These are phyloP conservation scores for Talaromyces sp. DNA, from an alignment of 2,329 filamentous ascomycete species.

Conservation along the genomic window DNA sequence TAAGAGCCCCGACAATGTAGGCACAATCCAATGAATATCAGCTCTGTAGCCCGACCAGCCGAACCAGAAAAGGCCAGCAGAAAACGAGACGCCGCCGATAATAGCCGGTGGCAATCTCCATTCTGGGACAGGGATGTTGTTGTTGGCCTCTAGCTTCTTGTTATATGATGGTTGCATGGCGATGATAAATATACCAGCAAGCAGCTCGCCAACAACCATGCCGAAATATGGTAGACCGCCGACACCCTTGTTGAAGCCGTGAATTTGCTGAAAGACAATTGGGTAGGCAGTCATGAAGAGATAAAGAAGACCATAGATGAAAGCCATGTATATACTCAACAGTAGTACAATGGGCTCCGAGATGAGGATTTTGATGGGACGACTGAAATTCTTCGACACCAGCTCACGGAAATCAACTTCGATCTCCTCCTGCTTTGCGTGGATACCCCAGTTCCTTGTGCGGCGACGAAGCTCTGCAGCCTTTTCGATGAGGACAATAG, in stretches of 20 bases:
- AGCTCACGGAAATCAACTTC: slow-evolving; percentile 52
- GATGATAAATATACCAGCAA: slow-evolving; percentile 34
- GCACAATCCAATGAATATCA: slow-evolving; percentile 40
- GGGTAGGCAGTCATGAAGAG: slow-evolving; percentile 46
- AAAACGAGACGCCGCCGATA: slow-evolving; percentile 45
- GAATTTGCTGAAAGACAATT: slow-evolving; percentile 41
- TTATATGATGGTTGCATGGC: slow-evolving; percentile 39
- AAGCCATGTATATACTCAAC: slow-evolving; percentile 40
- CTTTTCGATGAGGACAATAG: slow-evolving; percentile 56
- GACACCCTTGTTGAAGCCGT: slow-evolving; percentile 39
- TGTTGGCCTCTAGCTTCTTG: slow-evolving; percentile 34
- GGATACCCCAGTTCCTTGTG: slow-evolving; percentile 60
- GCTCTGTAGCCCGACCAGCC: slow-evolving; percentile 39
- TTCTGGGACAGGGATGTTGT: slow-evolving; percentile 37
- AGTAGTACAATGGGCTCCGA: slow-evolving; percentile 45
- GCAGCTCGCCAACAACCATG: slow-evolving; percentile 28
- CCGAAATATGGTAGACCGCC: slow-evolving; percentile 44
- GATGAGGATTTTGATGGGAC: slow-evolving; percentile 44
- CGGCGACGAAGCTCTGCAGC: slow-evolving; percentile 53
- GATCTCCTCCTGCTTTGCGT: slow-evolving; percentile 57
- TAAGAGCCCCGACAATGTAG: slow-evolving; percentile 40
- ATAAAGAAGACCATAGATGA: slow-evolving; percentile 35
- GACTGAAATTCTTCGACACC: slow-evolving; percentile 52
- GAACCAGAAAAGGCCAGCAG: slow-evolving; percentile 44
- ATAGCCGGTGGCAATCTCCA: slow-evolving; percentile 48